A percentile compares a stretch with the other conserved stretches of the same genome.
Evolutionary conservation across 495 filamentous ascomycete genomes (phyloP).

Genomic region (Friedmanniomyces simplex): DNA sequence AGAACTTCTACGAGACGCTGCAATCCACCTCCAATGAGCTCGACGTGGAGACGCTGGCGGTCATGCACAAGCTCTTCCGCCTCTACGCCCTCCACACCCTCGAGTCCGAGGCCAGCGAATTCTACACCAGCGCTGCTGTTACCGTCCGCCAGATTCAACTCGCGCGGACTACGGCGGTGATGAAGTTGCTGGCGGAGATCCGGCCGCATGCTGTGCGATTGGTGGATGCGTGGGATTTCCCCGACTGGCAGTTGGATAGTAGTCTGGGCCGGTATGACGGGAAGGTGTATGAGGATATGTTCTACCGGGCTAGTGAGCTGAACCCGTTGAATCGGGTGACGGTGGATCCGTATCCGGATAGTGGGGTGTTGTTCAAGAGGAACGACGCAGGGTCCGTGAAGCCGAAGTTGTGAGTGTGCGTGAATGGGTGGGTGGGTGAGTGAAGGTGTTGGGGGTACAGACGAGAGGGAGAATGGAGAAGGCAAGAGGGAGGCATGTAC

Average conservation of each 20-base stretch:
- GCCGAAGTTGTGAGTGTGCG: slow-evolving; percentile 36
- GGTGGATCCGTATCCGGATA: slow-evolving; percentile 59
- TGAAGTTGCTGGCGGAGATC: slow-evolving; percentile 55
- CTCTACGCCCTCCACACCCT: slow-evolving; percentile 56
- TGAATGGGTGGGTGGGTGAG: no score
- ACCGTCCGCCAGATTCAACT: slow-evolving; percentile 56
- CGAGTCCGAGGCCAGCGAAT: slow-evolving; percentile 54
- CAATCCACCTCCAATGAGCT: slow-evolving; percentile 40
- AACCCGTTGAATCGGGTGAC: slow-evolving; percentile 58
- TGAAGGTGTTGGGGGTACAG: no score
- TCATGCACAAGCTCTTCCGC: slow-evolving; percentile 55
- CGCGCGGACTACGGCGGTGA: slow-evolving; percentile 47
- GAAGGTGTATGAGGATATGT: slow-evolving; percentile 53
- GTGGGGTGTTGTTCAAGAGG: slow-evolving; percentile 48
- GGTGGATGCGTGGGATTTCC: slow-evolving; percentile 58
- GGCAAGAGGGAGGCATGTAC: neutral
- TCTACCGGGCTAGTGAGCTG: slow-evolving; percentile 51
- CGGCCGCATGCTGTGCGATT: slow-evolving; percentile 55
- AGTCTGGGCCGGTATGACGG: slow-evolving; percentile 55
- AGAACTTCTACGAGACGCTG: slow-evolving; percentile 62
- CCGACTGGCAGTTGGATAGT: slow-evolving; percentile 60
- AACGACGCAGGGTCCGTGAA: slow-evolving; percentile 32
- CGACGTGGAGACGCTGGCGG: slow-evolving; percentile 39
- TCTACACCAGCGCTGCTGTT: slow-evolving; percentile 52
- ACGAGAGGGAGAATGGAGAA: no score